Evolutionary conservation across 2,329 filamentous ascomycete species (phyloP).

Genomic region (Hymenoscyphus occultus): DNA sequence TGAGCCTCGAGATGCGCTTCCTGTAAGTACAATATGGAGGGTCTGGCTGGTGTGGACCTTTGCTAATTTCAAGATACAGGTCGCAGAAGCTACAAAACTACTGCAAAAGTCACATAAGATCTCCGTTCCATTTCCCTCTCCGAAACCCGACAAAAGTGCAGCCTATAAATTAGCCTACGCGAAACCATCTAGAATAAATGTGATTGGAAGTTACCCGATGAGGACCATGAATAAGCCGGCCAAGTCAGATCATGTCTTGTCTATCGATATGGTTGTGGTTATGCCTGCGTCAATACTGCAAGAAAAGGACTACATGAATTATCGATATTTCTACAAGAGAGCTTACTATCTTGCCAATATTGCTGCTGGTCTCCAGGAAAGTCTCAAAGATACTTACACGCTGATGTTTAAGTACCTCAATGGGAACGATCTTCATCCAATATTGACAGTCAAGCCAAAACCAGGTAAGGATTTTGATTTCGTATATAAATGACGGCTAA

Average conservation of each 20-base stretch:
- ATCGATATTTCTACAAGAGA: constrained; percentile 92
- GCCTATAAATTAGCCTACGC: constrained; percentile 80
- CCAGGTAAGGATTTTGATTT: constrained; percentile 16
- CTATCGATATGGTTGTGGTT: constrained; percentile 80
- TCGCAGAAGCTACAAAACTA: constrained; percentile 64
- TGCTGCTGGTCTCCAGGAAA: constrained; percentile 63
- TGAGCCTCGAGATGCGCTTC: constrained; percentile 46
- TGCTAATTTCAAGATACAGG: constrained; percentile 42
- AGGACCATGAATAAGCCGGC: constrained; percentile 69
- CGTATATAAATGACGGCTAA: neutral
- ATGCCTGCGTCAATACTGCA: constrained; percentile 82
- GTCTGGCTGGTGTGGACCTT: neutral
- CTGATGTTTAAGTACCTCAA: constrained; percentile 64
- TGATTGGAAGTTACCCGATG: constrained; percentile 82
- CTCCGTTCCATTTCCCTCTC: constrained; percentile 80
- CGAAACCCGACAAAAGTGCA: constrained; percentile 69
- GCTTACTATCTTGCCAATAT: constrained; percentile 88
- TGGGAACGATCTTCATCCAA: constrained; percentile 73
- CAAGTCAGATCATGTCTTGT: constrained; percentile 55
- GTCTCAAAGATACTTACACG: constrained; percentile 52
- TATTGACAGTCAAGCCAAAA: constrained; percentile 49
- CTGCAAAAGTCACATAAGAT: constrained; percentile 67
- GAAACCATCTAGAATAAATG: constrained; percentile 75
- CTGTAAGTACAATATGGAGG: constrained; percentile 34
- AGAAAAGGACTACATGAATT: constrained; percentile 89